Evolutionary conservation across 768 basidiomycete genomes (phyloP).

Genomic region (Chalciporus sphaerocephalus): DNA sequence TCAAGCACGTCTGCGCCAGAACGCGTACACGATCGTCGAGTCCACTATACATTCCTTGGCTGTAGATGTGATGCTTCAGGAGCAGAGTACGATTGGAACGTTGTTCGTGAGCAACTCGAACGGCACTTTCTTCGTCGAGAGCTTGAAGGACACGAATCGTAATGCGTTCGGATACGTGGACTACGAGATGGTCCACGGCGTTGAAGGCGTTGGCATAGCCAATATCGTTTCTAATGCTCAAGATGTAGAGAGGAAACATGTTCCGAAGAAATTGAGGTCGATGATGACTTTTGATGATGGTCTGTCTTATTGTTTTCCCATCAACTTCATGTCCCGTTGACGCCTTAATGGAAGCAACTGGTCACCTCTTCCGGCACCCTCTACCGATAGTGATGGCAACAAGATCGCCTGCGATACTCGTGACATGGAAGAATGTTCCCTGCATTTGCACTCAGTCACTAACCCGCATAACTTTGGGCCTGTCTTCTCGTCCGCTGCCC

Average conservation of each 20-base stretch:
- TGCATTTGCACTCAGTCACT: slow-evolving; percentile 93
- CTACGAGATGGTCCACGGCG: slow-evolving; percentile 81
- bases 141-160: slow-evolving; percentile 87
- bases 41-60: slow-evolving; percentile 89
- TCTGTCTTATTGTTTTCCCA: slow-evolving; percentile 14
- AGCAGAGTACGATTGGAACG: slow-evolving; percentile 68
- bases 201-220: slow-evolving; percentile 88
- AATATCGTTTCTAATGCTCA: slow-evolving; percentile 82
- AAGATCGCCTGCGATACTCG: slow-evolving; percentile 57
- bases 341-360: slow-evolving; percentile 60
- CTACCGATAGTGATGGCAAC: slow-evolving; percentile 55
- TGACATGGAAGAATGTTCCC: slow-evolving; percentile 61
- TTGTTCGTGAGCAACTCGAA: slow-evolving; percentile 95
- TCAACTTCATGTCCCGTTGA: background rate
- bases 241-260: slow-evolving; percentile 70
- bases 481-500: slow-evolving; percentile 91
- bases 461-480: slow-evolving; percentile 90
- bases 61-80: slow-evolving; percentile 84
- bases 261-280: slow-evolving; percentile 71
- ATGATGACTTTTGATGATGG: slow-evolving; percentile 90
- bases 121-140: slow-evolving; percentile 91
- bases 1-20: slow-evolving; percentile 73
- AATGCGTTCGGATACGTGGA: slow-evolving; percentile 88
- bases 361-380: slow-evolving; percentile 59
- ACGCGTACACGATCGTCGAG: slow-evolving; percentile 95